Base-by-base conservation (phyloP, 257 asterid species). In the Eustoma russellianum region DNA sequence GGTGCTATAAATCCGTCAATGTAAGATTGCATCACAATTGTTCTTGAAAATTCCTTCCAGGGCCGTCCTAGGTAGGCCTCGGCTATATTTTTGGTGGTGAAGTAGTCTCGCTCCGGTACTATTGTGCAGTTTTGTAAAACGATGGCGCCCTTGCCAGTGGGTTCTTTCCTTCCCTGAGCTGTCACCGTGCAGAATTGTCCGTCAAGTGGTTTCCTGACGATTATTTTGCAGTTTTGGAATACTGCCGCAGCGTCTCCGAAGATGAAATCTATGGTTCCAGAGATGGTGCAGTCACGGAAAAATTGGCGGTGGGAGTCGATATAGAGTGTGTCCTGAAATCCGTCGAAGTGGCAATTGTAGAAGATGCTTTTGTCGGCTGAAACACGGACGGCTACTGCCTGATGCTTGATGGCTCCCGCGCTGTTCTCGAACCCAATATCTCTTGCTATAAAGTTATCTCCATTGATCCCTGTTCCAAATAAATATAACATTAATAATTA, bases 11-110 rank as follows among this genome's bases (percentile, higher is more conserved):
- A 67, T 7, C 67, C 75, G 2, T 66, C 88, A 41, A 88, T 82
- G 64, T 7, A 33, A 4, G 93, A 62, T 16, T 82, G 74, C 95
- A 84, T 82, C 61, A 88, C 61, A 10, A 88, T 49, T 0, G 96
- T 84, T 68, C 88, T 77, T 1, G 96, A 84, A 47, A 6, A 88
- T 46, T 76, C 79, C 76, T 88, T 88, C 96, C 93, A 82, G 1
- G 96, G 96, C 0, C 96, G 82, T 5, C 96, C 96, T 0, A 88
- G 85, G 64, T 56, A 86, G 0, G 77, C 78, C 17, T 33, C 51
- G 43, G 72, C 0, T 1, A 72, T n/a, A 0, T 84, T 82, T 1
- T 53, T 16, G 0, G 59, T 50, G 1, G 14, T 10, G 5, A 59
- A 48, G 58, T 68, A 55, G 0, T 57, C 74, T 5, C 55, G 48